These are phyloP conservation scores for Grosmannia huntii DNA, from an alignment of 2,329 filamentous ascomycete genomes.

Conservation along the genomic window DNA sequence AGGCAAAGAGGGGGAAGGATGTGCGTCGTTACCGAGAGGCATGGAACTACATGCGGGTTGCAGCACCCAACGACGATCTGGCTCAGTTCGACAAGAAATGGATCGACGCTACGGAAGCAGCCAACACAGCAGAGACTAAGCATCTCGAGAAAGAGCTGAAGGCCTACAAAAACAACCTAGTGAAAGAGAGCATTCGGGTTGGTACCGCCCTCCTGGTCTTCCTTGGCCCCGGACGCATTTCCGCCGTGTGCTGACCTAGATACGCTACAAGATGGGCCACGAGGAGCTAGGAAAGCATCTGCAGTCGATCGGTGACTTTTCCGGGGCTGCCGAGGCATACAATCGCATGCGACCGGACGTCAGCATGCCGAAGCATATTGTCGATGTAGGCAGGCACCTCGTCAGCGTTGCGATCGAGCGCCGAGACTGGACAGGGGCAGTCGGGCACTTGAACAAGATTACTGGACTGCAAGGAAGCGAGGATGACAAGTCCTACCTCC, in stretches of 20 bases:
- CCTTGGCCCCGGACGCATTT: background rate
- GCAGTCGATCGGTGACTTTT: conserved; percentile 63
- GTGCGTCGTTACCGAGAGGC: conserved; percentile 57
- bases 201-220: conserved; percentile 13
- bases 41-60: conserved; percentile 48
- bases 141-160: conserved; percentile 78
- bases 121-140: conserved; percentile 56
- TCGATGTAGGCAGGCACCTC: conserved; percentile 69
- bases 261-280: conserved; percentile 65
- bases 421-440: conserved; percentile 60
- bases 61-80: conserved; percentile 55
- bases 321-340: conserved; percentile 63
- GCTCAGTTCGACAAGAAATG: conserved; percentile 58
- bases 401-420: conserved; percentile 65
- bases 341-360: conserved; percentile 83
- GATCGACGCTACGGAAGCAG: conserved; percentile 54
- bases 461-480: conserved; percentile 29
- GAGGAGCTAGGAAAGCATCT: conserved; percentile 82
- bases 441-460: conserved; percentile 51
- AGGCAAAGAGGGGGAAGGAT: conserved; percentile 68
- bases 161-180: conserved; percentile 90
- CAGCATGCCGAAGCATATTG: conserved; percentile 68
- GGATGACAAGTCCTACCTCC: conserved; percentile 34
- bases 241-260: background rate
- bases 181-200: conserved; percentile 93